phyloP scores from a whole-genome alignment of 805 yeast genomes.

The Myxozyma melibiosi region DNA sequence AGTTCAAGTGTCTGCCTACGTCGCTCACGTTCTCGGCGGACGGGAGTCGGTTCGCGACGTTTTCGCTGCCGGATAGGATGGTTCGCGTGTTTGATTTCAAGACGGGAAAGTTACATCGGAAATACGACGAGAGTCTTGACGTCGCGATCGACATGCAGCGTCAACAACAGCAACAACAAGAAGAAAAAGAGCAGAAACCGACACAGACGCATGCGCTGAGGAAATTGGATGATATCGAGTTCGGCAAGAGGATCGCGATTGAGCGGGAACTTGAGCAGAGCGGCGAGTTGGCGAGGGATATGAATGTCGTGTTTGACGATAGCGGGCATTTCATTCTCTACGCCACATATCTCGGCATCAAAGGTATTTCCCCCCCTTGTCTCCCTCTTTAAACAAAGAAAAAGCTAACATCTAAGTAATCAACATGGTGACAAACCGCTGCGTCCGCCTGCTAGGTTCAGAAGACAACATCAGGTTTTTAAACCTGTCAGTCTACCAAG shows the following conservation, averaged over 20 bases:
- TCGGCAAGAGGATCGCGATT: conserved; percentile 36
- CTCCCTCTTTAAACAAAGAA: not conserved
- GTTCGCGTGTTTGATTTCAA: conserved; percentile 43
- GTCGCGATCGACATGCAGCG: conserved; percentile 38
- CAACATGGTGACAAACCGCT: conserved; percentile 37
- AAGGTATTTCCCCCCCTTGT: conserved; percentile 19
- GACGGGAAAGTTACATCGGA: conserved; percentile 43
- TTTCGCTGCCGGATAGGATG: conserved; percentile 42
- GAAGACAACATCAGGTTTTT: conserved; percentile 41
- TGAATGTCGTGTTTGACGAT: conserved; percentile 40
- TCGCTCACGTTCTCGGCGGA: conserved; percentile 38
- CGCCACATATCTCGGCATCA: conserved; percentile 41
- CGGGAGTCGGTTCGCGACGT: conserved; percentile 40
- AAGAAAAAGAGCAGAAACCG: no score
- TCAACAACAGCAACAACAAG: not conserved
- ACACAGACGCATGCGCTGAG: no score
- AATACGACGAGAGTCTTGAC: conserved; percentile 40
- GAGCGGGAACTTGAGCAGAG: conserved; percentile 37
- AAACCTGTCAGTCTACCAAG: conserved; percentile 41
- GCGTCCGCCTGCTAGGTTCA: conserved; percentile 38
- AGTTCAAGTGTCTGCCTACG: conserved; percentile 39
- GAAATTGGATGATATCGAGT: conserved; percentile 37
- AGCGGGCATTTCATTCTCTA: conserved; percentile 40
- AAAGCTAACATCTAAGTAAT: conserved; percentile 23
- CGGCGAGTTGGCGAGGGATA: not conserved